These are phyloP conservation scores for Colletotrichum cordylinicola DNA, from an alignment of 2,329 filamentous ascomycete species.

Conservation along the genomic window DNA sequence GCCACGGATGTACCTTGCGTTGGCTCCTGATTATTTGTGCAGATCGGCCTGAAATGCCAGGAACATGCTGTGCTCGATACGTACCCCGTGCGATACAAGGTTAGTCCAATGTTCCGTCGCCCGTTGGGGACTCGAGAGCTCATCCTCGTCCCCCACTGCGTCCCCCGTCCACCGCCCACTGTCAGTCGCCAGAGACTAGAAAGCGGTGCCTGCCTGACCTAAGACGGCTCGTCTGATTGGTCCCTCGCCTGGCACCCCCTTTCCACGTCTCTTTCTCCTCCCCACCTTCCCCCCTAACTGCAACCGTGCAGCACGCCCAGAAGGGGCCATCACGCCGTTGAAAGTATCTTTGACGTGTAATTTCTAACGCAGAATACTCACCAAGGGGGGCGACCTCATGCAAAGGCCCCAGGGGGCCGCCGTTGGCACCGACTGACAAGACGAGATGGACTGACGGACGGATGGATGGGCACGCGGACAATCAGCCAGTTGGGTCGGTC, in stretches of 20 bases:
- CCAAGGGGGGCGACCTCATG: constrained; percentile 3
- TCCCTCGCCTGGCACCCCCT: background rate
- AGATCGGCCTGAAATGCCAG: constrained; percentile 13
- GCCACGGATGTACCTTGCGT: background rate
- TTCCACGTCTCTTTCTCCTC: background rate
- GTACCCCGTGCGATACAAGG: background rate
- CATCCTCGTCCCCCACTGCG: constrained; percentile 13
- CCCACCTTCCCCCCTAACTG: constrained; percentile 1
- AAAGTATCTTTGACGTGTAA: constrained; percentile 19
- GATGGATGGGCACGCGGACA: background rate
- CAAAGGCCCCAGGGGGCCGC: background rate
- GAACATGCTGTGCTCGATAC: background rate
- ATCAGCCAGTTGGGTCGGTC: background rate
- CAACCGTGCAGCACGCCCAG: constrained; percentile 14
- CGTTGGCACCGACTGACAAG: constrained; percentile 1
- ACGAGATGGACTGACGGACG: background rate
- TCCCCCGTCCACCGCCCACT: background rate
- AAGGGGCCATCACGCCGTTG: constrained; percentile 17
- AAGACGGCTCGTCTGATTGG: constrained; percentile 18
- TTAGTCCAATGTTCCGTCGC: background rate
- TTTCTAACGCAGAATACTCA: constrained; percentile 3
- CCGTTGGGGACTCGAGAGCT: background rate
- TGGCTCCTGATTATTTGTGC: constrained; percentile 13
- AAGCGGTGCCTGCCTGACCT: background rate
- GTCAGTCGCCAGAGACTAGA: background rate